These are phyloP conservation scores for Pichia sp. DNA, from an alignment of 1,139 yeast genomes.

Conservation along the genomic window DNA sequence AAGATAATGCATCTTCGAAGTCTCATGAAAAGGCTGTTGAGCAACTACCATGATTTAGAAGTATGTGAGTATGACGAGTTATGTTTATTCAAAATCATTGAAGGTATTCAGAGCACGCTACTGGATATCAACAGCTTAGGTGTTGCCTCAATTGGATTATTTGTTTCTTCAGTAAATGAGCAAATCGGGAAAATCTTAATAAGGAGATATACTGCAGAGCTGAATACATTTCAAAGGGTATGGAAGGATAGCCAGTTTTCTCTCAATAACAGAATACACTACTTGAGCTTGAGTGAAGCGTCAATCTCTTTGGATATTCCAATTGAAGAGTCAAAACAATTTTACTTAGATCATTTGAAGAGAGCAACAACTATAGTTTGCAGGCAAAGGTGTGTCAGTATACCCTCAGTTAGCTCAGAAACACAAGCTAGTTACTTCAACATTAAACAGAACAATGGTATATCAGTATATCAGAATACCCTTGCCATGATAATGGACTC, in stretches of 20 bases:
- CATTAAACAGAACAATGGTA: neutral
- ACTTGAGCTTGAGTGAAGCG: no score
- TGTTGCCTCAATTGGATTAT: neutral
- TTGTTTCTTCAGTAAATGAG: slow-evolving; percentile 3
- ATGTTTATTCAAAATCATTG: no score
- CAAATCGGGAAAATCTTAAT: slow-evolving; percentile 3
- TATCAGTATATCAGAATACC: neutral
- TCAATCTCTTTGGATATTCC: no score
- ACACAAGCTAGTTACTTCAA: neutral
- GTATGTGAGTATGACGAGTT: no score
- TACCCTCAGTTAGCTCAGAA: no score
- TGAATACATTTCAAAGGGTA: slow-evolving; percentile 1
- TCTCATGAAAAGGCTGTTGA: no score
- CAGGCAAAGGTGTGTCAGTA: neutral
- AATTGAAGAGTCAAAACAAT: neutral
- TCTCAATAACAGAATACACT: no score
- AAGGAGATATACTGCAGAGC: slow-evolving; percentile 3
- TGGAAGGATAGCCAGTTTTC: no score
- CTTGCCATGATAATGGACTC: neutral
- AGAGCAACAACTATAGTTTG: neutral
- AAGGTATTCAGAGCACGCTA: no score
- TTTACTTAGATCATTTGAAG: neutral
- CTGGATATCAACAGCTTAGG: no score
- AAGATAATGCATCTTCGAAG: no score
- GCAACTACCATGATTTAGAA: no score